phyloP scores from a whole-genome alignment of 129 eudicot species.

The Escallonia rubra region DNA sequence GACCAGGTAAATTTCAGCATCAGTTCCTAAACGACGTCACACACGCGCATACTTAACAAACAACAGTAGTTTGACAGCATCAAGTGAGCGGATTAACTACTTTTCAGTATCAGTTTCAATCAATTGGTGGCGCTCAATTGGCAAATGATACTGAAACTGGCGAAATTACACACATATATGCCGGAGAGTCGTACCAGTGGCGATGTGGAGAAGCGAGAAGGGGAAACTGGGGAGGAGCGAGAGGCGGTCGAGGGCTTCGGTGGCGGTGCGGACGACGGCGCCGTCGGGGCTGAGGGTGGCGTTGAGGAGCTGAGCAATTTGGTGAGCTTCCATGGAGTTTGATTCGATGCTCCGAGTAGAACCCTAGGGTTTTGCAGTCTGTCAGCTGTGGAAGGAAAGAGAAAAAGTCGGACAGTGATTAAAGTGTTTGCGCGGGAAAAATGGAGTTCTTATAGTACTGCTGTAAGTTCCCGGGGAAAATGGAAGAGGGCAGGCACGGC shows the following conservation, averaged over 20 bases:
- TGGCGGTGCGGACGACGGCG: conserved; percentile 47
- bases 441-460: background rate
- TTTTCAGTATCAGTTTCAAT: too few relatives aligned
- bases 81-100: too few relatives aligned
- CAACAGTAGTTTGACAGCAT: too few relatives aligned
- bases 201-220: conserved; percentile 52
- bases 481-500: too few relatives aligned
- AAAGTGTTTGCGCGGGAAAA: conserved; percentile 2
- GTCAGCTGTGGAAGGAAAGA: background rate
- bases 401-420: background rate
- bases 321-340: conserved; percentile 30
- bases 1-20: too few relatives aligned
- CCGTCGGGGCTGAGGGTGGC: conserved; percentile 61
- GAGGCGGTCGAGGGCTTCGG: conserved; percentile 51
- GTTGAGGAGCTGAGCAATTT: conserved; percentile 38
- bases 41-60: too few relatives aligned
- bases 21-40: too few relatives aligned
- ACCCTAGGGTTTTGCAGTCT: conserved; percentile 35
- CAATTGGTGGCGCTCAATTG: too few relatives aligned
- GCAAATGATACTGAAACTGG: too few relatives aligned
- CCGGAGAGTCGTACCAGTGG: conserved; percentile 30
- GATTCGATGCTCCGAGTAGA: conserved; percentile 23
- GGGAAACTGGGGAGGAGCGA: conserved; percentile 41
- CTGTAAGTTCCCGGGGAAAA: background rate
- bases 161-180: background rate